Evolutionary conservation across 768 basidiomycete genomes (phyloP).

Genomic region (Amyloporia xantha): DNA sequence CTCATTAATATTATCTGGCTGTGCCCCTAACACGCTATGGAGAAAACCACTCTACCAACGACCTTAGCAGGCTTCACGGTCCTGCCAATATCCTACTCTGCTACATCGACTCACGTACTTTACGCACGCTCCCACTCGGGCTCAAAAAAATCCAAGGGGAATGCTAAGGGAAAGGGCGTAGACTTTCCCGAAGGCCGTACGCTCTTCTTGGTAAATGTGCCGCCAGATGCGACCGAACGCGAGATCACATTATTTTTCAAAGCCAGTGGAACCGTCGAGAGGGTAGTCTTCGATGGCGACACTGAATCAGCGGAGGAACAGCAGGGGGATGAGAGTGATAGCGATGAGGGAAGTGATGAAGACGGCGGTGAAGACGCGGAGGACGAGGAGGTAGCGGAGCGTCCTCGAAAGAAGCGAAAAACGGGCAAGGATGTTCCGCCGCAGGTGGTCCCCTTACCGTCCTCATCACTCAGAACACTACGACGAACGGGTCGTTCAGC

Average conservation of each 20-base stretch:
- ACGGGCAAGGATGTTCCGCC: constrained; percentile 29
- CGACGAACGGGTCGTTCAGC: constrained; percentile 61
- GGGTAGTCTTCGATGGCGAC: constrained; percentile 57
- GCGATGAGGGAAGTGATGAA: constrained; percentile 26
- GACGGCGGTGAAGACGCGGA: constrained; percentile 31
- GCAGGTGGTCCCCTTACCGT: constrained; percentile 55
- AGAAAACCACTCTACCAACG: constrained; percentile 12
- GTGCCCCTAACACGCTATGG: constrained; percentile 1
- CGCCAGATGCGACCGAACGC: constrained; percentile 80
- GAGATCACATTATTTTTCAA: constrained; percentile 78
- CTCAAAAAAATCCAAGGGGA: constrained; percentile 34
- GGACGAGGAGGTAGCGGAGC: constrained; percentile 26
- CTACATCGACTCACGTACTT: constrained; percentile 56
- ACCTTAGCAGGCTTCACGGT: constrained; percentile 42
- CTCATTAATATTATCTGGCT: no score
- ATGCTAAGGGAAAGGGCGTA: constrained; percentile 17
- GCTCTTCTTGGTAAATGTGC: constrained; percentile 83
- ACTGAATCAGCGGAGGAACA: constrained; percentile 17
- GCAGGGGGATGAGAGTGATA: constrained; percentile 27
- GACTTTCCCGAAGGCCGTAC: constrained; percentile 55
- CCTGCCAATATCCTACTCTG: constrained; percentile 34
- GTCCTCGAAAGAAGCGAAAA: constrained; percentile 29
- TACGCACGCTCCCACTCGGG: constrained; percentile 65
- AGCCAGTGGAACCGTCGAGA: constrained; percentile 69
- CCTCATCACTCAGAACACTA: constrained; percentile 43